These are phyloP conservation scores for Xylariomycetidae sp. DNA, from an alignment of 2,329 filamentous ascomycete species.

Conservation along the genomic window DNA sequence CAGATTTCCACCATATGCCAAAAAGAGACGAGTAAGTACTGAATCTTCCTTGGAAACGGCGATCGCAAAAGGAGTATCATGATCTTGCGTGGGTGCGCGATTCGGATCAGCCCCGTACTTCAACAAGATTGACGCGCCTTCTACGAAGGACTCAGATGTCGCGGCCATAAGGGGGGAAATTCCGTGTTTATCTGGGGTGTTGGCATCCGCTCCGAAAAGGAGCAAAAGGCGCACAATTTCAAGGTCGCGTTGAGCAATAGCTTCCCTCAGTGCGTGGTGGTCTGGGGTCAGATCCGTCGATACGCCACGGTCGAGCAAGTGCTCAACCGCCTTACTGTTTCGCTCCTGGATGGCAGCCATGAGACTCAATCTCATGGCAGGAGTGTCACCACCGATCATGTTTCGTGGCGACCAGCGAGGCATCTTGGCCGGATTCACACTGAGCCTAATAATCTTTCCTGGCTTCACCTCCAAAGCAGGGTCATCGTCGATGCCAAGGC, in stretches of 20 bases:
- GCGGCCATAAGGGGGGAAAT: constrained; percentile 47
- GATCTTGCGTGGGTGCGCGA: constrained; percentile 41
- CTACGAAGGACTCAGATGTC: constrained; percentile 48
- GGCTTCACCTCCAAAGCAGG: constrained; percentile 20
- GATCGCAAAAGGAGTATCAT: constrained; percentile 51
- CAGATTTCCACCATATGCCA: constrained; percentile 57
- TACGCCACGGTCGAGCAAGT: constrained; percentile 54
- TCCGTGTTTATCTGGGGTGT: constrained; percentile 43
- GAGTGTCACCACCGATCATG: constrained; percentile 35
- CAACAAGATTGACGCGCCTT: constrained; percentile 54
- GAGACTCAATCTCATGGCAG: constrained; percentile 43
- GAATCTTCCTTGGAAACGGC: constrained; percentile 48
- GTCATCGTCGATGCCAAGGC: constrained; percentile 29
- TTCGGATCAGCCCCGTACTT: constrained; percentile 62
- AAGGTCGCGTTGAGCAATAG: constrained; percentile 44
- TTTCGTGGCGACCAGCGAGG: constrained; percentile 48
- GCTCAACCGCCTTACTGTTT: constrained; percentile 53
- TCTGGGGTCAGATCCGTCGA: constrained; percentile 44
- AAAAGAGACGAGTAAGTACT: constrained; percentile 53
- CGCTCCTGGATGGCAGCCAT: constrained; percentile 50
- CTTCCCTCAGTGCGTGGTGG: constrained; percentile 47
- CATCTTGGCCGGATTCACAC: constrained; percentile 45
- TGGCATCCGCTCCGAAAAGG: constrained; percentile 54
- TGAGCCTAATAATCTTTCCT: constrained; percentile 42
- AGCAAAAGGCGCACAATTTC: constrained; percentile 53